Evolutionary conservation across 2,329 filamentous ascomycete species (phyloP).

Genomic region (Ophiostoma sp.): DNA sequence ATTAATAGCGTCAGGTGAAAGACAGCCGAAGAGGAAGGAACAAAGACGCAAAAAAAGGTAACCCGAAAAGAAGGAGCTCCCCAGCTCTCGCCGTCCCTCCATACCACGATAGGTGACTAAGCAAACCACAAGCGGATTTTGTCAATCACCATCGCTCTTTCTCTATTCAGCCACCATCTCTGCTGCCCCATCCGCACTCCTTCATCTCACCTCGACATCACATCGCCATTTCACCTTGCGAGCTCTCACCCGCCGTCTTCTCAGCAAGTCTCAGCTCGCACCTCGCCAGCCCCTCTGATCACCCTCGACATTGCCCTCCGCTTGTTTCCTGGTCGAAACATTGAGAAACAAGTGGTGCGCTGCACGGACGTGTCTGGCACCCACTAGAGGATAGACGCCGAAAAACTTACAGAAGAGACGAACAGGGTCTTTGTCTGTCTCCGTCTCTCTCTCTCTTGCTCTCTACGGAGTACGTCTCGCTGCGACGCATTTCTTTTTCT

Average conservation of each 20-base stretch:
- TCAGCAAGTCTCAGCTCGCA: background rate
- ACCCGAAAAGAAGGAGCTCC: background rate
- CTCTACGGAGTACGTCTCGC: too few species aligned
- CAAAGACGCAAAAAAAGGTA: background rate
- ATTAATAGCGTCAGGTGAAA: background rate
- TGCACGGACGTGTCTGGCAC: constrained; percentile 18
- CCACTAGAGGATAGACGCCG: constrained; percentile 5
- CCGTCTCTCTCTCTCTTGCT: too few species aligned
- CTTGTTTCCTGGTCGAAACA: constrained; percentile 23
- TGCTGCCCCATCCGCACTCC: background rate
- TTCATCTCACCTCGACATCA: background rate
- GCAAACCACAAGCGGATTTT: background rate
- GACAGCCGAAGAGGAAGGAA: background rate
- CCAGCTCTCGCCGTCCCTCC: background rate
- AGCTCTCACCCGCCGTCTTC: background rate
- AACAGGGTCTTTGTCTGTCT: constrained; percentile 11
- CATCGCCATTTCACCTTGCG: background rate
- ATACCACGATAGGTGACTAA: background rate
- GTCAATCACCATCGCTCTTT: background rate
- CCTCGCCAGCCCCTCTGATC: background rate
- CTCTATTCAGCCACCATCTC: background rate
- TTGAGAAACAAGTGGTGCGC: constrained; percentile 16
- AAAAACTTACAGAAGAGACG: constrained; percentile 15
- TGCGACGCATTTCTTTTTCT: background rate
- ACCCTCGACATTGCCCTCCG: background rate